Evolutionary conservation across 2,329 filamentous ascomycete genomes (phyloP).

Genomic region (Bertia moriformis): DNA sequence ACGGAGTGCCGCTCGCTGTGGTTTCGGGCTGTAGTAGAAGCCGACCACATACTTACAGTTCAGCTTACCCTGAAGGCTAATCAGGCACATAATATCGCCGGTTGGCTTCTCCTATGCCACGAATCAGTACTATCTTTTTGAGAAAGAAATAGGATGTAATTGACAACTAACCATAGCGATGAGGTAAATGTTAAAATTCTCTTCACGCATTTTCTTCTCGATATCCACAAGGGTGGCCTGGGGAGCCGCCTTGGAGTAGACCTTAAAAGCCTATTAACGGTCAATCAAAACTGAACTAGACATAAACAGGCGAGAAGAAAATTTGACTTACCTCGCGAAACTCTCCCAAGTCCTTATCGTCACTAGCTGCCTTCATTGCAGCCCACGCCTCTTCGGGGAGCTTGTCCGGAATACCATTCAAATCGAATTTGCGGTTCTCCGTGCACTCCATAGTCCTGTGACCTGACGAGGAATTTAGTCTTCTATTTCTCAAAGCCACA

Average conservation of each 20-base stretch:
- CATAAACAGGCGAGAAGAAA: too few species aligned
- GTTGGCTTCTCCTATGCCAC: slow-evolving; percentile 21
- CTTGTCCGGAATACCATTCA: slow-evolving; percentile 26
- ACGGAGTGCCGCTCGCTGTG: slow-evolving; percentile 26
- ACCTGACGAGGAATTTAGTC: slow-evolving; percentile 11
- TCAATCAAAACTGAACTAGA: too few species aligned
- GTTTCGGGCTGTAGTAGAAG: slow-evolving; percentile 27
- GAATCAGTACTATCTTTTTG: slow-evolving; percentile 4
- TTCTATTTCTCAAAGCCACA: slow-evolving; percentile 1
- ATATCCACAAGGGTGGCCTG: slow-evolving; percentile 28
- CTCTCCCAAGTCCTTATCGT: slow-evolving; percentile 29
- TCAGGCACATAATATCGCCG: slow-evolving; percentile 26
- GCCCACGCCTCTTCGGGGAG: slow-evolving; percentile 31
- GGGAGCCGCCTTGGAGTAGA: slow-evolving; percentile 31
- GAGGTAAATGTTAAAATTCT: slow-evolving; percentile 29
- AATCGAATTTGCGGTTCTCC: slow-evolving; percentile 24
- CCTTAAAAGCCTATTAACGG: slow-evolving; percentile 21
- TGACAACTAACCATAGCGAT: slow-evolving; percentile 26
- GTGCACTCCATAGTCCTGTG: slow-evolving; percentile 26
- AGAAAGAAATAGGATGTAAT: background rate
- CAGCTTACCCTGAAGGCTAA: slow-evolving; percentile 34
- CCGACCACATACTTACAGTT: slow-evolving; percentile 32
- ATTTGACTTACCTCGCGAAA: slow-evolving; percentile 24
- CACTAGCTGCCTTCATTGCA: slow-evolving; percentile 24
- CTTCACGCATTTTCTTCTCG: slow-evolving; percentile 31